Evolutionary conservation across 2,329 filamentous ascomycete genomes (phyloP), one percentile per base, ranked within the genome.

Genomic region (Gnomoniopsis sp.): DNA sequence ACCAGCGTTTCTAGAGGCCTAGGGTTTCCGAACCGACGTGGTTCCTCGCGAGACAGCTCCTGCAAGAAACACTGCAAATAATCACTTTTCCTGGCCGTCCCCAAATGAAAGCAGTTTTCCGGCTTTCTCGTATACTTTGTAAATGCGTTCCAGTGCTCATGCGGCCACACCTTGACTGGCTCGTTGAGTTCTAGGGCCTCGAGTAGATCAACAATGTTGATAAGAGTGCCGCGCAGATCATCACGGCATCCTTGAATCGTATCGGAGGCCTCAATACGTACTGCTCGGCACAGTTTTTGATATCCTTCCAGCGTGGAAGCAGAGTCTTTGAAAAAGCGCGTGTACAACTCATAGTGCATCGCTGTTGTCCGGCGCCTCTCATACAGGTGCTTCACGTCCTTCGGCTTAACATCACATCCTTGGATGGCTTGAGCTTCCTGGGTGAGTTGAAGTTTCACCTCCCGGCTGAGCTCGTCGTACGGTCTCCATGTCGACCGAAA

Each of bases 81-180:
- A 6, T n/a, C n/a, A 12, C 38, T 41, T 41, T 41, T 41, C 38
- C 12, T 41, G 12, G 38, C 38, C 12, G 4, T 12, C n/a, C 14
- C 6, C 6, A 41, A 6, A 15, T n/a, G 3, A 12, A 41, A 41
- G n/a, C 38, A n/a, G 38, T 41, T 41, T 12, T 41, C 38, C 14
- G 12, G 14, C 38, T 41, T 6, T 15, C n/a, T 41, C 38, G 38
- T 41, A 15, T 41, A 41, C 3, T 3, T 6, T 6, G 14, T 6
- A 15, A 41, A 41, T 15, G 12, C 38, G 6, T n/a, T 6, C 65
- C n/a, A 67, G 57, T 33, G 53, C 48, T 26, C 56, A 36, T n/a
- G 23, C 23, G 3, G 33, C 21, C 14, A 23, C 15, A 36, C 30
- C 10, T 12, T 38, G 46, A 49, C 46, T 17, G 46, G 46, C 17